Base-by-base conservation (phyloP, 768 basidiomycete species). In the Myochromella boudieri region DNA sequence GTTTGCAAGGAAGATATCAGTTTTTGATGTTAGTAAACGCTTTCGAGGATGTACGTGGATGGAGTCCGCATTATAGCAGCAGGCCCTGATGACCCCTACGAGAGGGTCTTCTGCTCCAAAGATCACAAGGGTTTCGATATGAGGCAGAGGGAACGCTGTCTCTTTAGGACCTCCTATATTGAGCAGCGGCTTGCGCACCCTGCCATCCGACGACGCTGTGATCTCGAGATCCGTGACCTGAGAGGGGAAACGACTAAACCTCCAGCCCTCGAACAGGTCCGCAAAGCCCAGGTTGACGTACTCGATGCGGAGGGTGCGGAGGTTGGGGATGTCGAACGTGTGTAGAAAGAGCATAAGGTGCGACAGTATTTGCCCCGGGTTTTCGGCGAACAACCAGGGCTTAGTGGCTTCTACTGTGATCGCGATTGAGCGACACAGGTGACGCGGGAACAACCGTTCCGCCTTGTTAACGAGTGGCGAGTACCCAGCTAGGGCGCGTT, bases 261-360 rank as follows among this genome's bases (percentile, higher is more conserved):
- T 52, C 26, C 39, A 55, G 43, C 39, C 44, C 21, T 55, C 49
- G 40, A 60, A 59, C n/a, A 63, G 49, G 25, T 60, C 57, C 38
- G 55, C 46, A 27, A 56, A 40, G 10, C 45, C 52, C 24, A 59
- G 46, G 34, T 56, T 54, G 18, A 52, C 48, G 41, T 58, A 62
- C 15, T 51, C 40, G 20, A 62, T 42, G 20, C 43, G 49, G 26
- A 64, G 37, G 6, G 56, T 59, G 17, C 51, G 57, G 20, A 60
- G 52, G 42, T 55, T 54, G 36, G 59, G 57, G 32, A 43, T 45
- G 14, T 48, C 43, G 7, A 52, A 41, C n/a, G 50, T 48, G 31
- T 47, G 51, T 5, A 62, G 47, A 12, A 27, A 41, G 46, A 57
- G 55, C 5, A 62, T 49, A 33, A 62, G 42, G 32, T 56, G 46